Conservation (phyloP, 257 asterid genomes). For the Solanum rostratum region DNA sequence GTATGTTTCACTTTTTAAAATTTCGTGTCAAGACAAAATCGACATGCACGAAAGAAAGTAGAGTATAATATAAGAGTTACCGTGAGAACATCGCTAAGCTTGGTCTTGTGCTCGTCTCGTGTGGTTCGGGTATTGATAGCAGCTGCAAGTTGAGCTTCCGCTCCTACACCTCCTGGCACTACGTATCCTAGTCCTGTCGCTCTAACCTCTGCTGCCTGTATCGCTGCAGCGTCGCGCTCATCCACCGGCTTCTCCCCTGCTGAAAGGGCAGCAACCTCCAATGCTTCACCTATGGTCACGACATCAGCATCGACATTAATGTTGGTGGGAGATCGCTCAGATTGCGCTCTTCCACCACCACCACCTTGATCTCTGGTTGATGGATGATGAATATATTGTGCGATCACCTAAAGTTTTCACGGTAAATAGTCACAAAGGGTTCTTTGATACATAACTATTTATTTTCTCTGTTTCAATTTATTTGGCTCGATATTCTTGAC, state of each 20-base stretch:
- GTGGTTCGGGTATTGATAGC: neutral
- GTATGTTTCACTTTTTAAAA: too few species aligned
- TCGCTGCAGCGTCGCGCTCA: slow-evolving; percentile 3
- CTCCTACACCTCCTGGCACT: slow-evolving; percentile 14
- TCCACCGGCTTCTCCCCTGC: slow-evolving; percentile 5
- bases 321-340: neutral
- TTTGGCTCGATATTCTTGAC: too few species aligned
- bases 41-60: too few species aligned
- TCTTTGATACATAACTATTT: neutral
- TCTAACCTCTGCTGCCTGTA: slow-evolving; percentile 19
- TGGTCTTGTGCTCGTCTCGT: slow-evolving; percentile 13
- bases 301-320: neutral
- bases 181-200: slow-evolving; percentile 9
- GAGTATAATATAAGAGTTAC: neutral
- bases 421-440: neutral
- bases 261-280: slow-evolving; percentile 6
- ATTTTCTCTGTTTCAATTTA: too few species aligned
- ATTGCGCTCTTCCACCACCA: neutral
- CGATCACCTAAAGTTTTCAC: neutral
- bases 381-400: neutral
- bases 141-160: slow-evolving; percentile 20
- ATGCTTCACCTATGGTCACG: slow-evolving; percentile 13
- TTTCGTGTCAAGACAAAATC: too few species aligned
- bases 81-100: slow-evolving; percentile 5
- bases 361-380: neutral